Conservation (phyloP, 306 rosid genomes). For the Pterocarpus macrocarpus region DNA sequence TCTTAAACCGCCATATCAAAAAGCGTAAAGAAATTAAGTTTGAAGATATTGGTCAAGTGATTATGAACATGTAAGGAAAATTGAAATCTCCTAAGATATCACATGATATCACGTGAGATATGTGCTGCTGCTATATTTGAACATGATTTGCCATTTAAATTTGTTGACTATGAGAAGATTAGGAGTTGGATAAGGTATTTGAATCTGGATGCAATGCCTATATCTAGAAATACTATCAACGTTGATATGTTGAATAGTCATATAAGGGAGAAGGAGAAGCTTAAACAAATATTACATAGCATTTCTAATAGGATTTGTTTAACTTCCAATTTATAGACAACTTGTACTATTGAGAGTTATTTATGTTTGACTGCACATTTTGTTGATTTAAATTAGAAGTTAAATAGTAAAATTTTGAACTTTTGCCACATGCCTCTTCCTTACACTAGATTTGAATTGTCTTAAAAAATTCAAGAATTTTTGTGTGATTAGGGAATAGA, state of each 20-base stretch:
- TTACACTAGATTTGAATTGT: no score
- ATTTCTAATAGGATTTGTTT: neutral
- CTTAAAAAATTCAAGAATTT: no score
- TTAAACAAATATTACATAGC: neutral
- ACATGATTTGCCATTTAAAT: neutral
- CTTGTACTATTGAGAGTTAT: no score
- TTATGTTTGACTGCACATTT: no score
- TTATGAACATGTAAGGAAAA: neutral
- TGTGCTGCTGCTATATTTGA: neutral
- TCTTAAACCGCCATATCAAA: neutral
- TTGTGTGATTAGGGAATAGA: no score
- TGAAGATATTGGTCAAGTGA: neutral
- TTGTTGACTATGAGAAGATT: neutral
- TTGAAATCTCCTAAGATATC: neutral
- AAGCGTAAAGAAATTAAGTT: neutral
- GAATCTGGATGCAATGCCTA: neutral
- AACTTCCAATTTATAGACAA: neutral
- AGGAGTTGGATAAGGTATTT: neutral
- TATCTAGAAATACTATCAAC: neutral
- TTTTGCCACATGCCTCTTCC: no score
- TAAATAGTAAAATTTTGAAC: no score
- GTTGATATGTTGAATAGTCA: neutral
- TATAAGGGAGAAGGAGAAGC: neutral
- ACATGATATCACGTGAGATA: neutral
- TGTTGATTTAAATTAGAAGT: no score